These are phyloP conservation scores for Paraphaeosphaeria minitans DNA, from an alignment of 2,329 filamentous ascomycete genomes.

Conservation along the genomic window DNA sequence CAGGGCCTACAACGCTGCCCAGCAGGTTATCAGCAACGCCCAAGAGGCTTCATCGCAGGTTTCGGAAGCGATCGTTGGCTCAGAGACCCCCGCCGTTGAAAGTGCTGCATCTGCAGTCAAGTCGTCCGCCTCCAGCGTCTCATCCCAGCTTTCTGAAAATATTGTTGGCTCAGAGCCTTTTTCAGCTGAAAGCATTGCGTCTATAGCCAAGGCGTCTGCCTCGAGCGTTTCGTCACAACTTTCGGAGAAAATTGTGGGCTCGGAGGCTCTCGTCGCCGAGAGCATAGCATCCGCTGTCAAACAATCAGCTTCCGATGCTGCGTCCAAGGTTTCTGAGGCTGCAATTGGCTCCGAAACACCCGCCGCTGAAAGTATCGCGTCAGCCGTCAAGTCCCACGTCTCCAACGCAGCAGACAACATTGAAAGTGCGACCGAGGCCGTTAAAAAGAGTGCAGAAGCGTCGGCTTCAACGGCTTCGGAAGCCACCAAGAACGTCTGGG, in stretches of 20 bases:
- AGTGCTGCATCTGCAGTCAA: slow-evolving; percentile 46
- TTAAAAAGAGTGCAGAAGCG: slow-evolving; percentile 26
- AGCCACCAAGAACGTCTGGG: slow-evolving; percentile 57
- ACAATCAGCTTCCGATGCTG: slow-evolving; percentile 23
- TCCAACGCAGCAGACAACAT: slow-evolving; percentile 20
- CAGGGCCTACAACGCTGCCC: slow-evolving; percentile 55
- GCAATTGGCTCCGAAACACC: neutral
- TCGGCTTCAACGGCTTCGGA: slow-evolving; percentile 33
- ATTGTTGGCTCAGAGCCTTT: slow-evolving; percentile 24
- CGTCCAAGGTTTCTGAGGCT: slow-evolving; percentile 32
- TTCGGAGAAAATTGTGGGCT: slow-evolving; percentile 27
- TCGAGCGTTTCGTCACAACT: slow-evolving; percentile 29
- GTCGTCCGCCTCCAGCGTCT: slow-evolving; percentile 41
- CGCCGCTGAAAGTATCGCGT: slow-evolving; percentile 14
- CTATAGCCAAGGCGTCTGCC: slow-evolving; percentile 19
- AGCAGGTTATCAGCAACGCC: slow-evolving; percentile 48
- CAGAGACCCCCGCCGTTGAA: slow-evolving; percentile 38
- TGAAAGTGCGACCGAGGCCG: slow-evolving; percentile 28
- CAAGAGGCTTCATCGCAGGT: slow-evolving; percentile 45
- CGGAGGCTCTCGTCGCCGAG: slow-evolving; percentile 16
- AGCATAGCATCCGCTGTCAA: slow-evolving; percentile 22
- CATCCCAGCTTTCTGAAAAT: slow-evolving; percentile 38
- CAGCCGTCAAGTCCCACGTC: slow-evolving; percentile 22
- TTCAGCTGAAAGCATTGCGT: slow-evolving; percentile 26
- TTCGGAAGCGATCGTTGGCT: slow-evolving; percentile 43